Conservation (phyloP, 1,284 basidiomycete species). For the Phenoliferia sp. region DNA sequence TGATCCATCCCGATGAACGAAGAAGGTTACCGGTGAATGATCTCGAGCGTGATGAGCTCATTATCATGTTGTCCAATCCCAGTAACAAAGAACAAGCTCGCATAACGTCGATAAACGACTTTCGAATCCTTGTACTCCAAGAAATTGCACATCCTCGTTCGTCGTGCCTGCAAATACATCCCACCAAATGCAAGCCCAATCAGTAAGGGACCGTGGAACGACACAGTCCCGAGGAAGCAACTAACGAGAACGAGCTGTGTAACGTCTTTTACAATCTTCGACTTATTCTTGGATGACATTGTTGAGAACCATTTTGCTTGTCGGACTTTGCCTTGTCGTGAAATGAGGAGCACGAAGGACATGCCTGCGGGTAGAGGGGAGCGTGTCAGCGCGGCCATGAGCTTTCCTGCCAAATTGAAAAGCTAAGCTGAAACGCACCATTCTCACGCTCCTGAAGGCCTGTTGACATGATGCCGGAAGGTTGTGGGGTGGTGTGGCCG, state of each 20-base stretch:
- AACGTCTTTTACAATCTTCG: constrained; percentile 98
- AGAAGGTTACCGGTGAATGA: constrained; percentile 68
- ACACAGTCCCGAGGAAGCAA: background rate
- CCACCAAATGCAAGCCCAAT: too few relatives aligned
- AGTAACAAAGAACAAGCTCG: constrained; percentile 95
- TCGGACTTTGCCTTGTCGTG: constrained; percentile 78
- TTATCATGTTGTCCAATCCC: constrained; percentile 88
- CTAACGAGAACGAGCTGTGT: constrained; percentile 90
- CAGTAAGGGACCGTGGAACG: too few relatives aligned
- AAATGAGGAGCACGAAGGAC: constrained; percentile 28
- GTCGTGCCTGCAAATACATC: constrained; percentile 51
- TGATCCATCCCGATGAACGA: background rate
- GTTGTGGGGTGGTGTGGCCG: background rate
- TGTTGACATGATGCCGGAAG: constrained; percentile 16
- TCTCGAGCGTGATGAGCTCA: constrained; percentile 84
- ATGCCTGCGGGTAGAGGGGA: constrained; percentile 9
- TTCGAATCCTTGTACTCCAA: constrained; percentile 88
- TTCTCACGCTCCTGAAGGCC: constrained; percentile 30
- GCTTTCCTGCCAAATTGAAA: background rate
- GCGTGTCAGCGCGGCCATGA: constrained; percentile 1
- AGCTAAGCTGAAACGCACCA: background rate
- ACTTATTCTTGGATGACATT: constrained; percentile 86
- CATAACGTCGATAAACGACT: constrained; percentile 96
- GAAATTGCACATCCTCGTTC: constrained; percentile 99
- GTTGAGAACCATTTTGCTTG: constrained; percentile 99